Evolutionary conservation across 2,329 filamentous ascomycete species (phyloP), one percentile per base, ranked within the genome.

Genomic region (Ceratocystis colombiana): DNA sequence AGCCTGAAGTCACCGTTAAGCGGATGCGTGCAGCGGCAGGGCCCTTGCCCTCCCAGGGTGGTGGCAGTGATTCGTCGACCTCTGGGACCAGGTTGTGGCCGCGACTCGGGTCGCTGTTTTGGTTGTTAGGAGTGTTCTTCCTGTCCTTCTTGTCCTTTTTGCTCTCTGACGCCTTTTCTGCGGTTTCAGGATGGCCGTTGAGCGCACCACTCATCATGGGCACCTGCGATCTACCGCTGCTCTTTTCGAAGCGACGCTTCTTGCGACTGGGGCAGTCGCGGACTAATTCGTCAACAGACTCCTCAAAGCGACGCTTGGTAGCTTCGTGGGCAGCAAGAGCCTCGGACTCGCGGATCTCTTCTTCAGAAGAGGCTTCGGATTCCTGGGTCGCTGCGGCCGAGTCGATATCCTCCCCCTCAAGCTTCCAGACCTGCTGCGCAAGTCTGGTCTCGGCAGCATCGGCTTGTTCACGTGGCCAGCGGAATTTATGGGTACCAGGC

Each of bases 1-100:
- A 99, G 48, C 94, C 94, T 0, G 91, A 96, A 1, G 91, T 91
- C 64, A 96, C 93, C 0, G 89, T 96, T 84, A 99, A 90, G 67
- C 88, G 86, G 68, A 99, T 84, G 72, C 84, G 88, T 62, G 84
- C 89, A 0, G 93, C 94, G 1, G 93, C 85, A 1, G 90, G 85
- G 0, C 82, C 84, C 72, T 85, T 78, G 73, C 79, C 83, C 48
- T 77, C 79, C 83, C 83, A 85, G 0, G 82, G 82, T 5, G 80
- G 79, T 5, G 82, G 80, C 0, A 79, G 77, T 72, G 78, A 74
- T 30, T 78, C 72, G 57, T 76, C 76, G 0, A 79, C 77, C 1
- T 78, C 71, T 8, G 81, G 80, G 12, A 85, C 77, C 44, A 85
- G 76, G 69, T 84, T 80, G n/a, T 79, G 77, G 15, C 82, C 82